Conservation (phyloP, 164 flowering plant genomes). For the Pachysandra terminalis region DNA sequence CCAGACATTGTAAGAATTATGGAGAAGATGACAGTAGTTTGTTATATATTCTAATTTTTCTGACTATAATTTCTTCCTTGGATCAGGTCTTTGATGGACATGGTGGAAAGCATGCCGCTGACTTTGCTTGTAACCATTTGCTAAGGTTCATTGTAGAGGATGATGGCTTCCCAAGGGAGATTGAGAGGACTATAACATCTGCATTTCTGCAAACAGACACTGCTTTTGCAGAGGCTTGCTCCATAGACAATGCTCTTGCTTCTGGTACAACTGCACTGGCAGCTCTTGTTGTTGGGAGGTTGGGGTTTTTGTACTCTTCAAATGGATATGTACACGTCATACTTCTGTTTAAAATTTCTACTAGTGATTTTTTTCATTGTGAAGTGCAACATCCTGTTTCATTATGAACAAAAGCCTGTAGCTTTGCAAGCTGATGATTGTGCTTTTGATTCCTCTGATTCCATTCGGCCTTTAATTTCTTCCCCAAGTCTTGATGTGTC, state of each 20-base stretch:
- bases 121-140: conserved; percentile 75
- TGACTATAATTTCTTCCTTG: conserved; percentile 5
- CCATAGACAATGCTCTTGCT: conserved; percentile 66
- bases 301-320: conserved; percentile 11
- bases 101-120: conserved; percentile 97
- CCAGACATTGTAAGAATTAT: background rate
- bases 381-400: background rate
- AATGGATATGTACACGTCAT: background rate
- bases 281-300: conserved; percentile 90
- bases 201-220: conserved; percentile 86
- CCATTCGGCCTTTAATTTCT: too few species aligned
- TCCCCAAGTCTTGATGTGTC: too few species aligned
- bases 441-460: background rate
- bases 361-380: too few species aligned
- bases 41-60: background rate
- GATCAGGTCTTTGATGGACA: conserved; percentile 95
- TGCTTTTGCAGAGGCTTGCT: conserved; percentile 88
- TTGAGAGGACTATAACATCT: conserved; percentile 67
- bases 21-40: too few species aligned
- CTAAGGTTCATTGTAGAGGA: conserved; percentile 74
- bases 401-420: background rate
- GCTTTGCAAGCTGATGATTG: too few species aligned
- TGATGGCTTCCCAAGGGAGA: conserved; percentile 69
- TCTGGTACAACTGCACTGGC: conserved; percentile 97
- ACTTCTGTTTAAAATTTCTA: background rate